Evolutionary conservation across 2,329 filamentous ascomycete genomes (phyloP), one percentile per base, ranked within the genome.

Genomic region (Furcasterigmium furcatum): DNA sequence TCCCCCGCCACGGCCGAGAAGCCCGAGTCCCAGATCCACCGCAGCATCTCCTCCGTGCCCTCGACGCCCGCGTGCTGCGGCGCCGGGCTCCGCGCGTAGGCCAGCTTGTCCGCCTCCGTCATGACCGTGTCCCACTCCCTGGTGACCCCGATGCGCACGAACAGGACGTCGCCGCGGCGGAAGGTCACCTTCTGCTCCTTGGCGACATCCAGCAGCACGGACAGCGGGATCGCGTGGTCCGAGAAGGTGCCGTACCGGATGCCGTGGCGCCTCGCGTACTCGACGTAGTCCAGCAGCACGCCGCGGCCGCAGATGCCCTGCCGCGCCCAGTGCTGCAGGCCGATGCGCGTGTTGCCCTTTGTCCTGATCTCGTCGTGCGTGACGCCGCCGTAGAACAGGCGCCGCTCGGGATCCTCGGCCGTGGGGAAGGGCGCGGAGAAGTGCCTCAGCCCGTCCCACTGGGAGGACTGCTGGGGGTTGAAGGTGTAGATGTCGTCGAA

Each of bases 361-460:
- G 76, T 68, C 22, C 63, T 58, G 38, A 77, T 77, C 22, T 78
- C 73, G 2, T 58, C 60, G 8, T 60, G 58, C 0, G 68, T 74
- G 0, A 67, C 70, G 2, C 74, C 74, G 3, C 73, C 72, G 49
- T 77, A 78, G 49, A 74, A 77, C 0, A 75, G 51, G 16, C 72
- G 59, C 21, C 68, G 58, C 20, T 50, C 38, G 47, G 60, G 53
- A 30, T 54, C 51, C 35, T 61, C 51, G 8, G 61, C 47, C 2
- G 61, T 61, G 6, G 67, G 63, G 2, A 62, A 60, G 2, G 68
- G 67, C 47, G 67, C 66, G 5, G 68, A 72, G 43, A 74, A 76
- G 51, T 78, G 73, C 9, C 74, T 62, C 4, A 76, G 58, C 0
- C 73, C 74, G 54, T 77, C 73, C 73, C 74, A 77, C 48, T 77